Evolutionary conservation across 768 basidiomycete species (phyloP).

Genomic region (Neoboletus magnificus): DNA sequence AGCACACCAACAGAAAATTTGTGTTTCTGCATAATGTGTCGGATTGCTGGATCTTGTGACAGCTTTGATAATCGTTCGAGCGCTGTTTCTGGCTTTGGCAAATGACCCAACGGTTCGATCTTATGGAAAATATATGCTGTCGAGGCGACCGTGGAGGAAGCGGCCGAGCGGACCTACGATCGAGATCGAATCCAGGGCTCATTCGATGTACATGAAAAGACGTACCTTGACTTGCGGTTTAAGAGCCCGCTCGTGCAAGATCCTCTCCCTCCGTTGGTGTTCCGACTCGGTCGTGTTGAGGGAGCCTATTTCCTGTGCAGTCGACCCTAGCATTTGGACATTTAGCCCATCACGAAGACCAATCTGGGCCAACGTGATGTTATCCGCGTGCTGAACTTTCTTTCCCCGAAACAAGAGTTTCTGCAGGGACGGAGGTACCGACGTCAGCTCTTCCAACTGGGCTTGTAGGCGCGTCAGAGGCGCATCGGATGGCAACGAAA

Average conservation of each 20-base stretch:
- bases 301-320: conserved; percentile 51
- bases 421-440: conserved; percentile 61
- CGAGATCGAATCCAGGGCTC: neutral
- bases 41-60: conserved; percentile 67
- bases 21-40: conserved; percentile 68
- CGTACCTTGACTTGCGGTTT: conserved; percentile 58
- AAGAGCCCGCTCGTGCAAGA: conserved; percentile 55
- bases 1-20: conserved; percentile 63
- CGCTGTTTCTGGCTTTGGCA: conserved; percentile 62
- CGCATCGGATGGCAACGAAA: conserved; percentile 49
- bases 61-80: conserved; percentile 52
- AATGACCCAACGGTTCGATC: conserved; percentile 56
- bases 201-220: neutral
- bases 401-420: conserved; percentile 76
- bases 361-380: conserved; percentile 37
- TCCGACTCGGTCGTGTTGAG: conserved; percentile 58
- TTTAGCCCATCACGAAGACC: conserved; percentile 67
- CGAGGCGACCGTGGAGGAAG: conserved; percentile 35
- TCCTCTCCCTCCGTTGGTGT: conserved; percentile 51
- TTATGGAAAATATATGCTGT: conserved; percentile 61
- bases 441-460: conserved; percentile 58
- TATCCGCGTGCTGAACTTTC: conserved; percentile 32
- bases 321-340: conserved; percentile 70
- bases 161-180: conserved; percentile 58
- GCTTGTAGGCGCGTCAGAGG: conserved; percentile 51